These are phyloP conservation scores for Komagataella ulmi DNA, from an alignment of 805 yeast species.

Conservation along the genomic window DNA sequence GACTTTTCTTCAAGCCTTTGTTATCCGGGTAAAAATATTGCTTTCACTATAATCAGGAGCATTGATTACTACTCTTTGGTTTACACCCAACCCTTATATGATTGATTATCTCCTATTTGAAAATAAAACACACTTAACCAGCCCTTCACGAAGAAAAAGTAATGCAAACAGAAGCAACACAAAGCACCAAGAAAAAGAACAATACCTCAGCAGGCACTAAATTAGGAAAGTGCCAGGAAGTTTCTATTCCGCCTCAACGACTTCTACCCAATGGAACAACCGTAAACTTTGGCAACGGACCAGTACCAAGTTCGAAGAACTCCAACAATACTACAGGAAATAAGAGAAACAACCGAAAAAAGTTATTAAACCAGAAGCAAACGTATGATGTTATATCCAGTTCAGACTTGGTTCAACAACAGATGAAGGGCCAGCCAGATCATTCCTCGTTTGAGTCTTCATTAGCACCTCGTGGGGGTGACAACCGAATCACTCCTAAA, in stretches of 20 bases:
- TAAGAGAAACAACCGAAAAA: background rate
- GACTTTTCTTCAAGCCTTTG: background rate
- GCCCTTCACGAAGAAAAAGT: background rate
- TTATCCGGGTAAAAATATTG: background rate
- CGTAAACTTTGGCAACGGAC: constrained; percentile 1
- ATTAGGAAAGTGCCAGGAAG: background rate
- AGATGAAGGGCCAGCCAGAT: background rate
- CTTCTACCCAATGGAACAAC: constrained; percentile 1
- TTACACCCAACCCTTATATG: background rate
- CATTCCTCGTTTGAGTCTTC: background rate
- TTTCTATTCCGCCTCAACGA: background rate
- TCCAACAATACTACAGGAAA: background rate
- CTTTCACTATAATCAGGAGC: background rate
- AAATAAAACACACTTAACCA: background rate
- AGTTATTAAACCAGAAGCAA: background rate
- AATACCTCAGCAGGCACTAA: background rate
- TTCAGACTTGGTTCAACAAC: background rate
- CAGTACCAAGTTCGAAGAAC: background rate
- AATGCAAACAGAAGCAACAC: background rate
- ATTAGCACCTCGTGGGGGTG: background rate
- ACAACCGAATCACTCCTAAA: background rate
- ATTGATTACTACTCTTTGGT: background rate
- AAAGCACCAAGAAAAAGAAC: background rate
- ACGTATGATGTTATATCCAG: background rate
- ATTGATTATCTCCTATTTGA: background rate